Conservation (phyloP, 2,329 filamentous ascomycete species). For the Sphaerulina musiva region DNA sequence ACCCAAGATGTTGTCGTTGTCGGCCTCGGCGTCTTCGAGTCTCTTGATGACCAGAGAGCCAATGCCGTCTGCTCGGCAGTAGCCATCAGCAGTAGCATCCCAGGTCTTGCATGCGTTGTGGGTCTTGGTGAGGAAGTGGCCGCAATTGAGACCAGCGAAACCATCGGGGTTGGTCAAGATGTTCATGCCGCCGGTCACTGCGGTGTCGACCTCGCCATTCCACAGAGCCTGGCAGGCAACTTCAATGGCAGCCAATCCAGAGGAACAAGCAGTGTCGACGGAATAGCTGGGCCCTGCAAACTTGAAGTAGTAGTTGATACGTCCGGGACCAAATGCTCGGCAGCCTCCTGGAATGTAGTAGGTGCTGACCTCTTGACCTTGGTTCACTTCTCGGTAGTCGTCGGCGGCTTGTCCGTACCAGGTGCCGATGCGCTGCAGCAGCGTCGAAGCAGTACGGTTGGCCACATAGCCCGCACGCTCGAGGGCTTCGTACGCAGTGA, state of each 20-base stretch:
- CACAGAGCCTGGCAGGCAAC: conserved; percentile 59
- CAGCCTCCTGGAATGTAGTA: conserved; percentile 47
- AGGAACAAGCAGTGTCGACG: conserved; percentile 73
- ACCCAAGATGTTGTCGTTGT: conserved; percentile 29
- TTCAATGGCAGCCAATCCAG: conserved; percentile 64
- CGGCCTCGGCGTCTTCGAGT: conserved; percentile 30
- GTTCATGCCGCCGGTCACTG: conserved; percentile 29
- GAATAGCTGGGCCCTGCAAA: conserved; percentile 67
- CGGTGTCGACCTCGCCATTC: conserved; percentile 28
- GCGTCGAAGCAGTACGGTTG: conserved; percentile 29
- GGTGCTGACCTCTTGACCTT: conserved; percentile 24
- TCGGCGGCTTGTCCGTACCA: conserved; percentile 34
- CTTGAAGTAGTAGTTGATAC: conserved; percentile 38
- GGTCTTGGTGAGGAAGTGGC: conserved; percentile 25
- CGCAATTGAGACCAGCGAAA: conserved; percentile 23
- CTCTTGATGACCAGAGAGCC: conserved; percentile 30
- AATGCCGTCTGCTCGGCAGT: conserved; percentile 29
- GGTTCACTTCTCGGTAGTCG: conserved; percentile 31
- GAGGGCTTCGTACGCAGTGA: conserved; percentile 20
- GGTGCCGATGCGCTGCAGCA: conserved; percentile 28
- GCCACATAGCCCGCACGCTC: conserved; percentile 16
- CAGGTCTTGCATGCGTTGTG: conserved; percentile 25
- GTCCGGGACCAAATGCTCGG: conserved; percentile 27
- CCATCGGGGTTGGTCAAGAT: conserved; percentile 16
- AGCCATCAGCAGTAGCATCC: conserved; percentile 29